Conservation (phyloP, 208 protist species). For the Leishmania turanica region DNA sequence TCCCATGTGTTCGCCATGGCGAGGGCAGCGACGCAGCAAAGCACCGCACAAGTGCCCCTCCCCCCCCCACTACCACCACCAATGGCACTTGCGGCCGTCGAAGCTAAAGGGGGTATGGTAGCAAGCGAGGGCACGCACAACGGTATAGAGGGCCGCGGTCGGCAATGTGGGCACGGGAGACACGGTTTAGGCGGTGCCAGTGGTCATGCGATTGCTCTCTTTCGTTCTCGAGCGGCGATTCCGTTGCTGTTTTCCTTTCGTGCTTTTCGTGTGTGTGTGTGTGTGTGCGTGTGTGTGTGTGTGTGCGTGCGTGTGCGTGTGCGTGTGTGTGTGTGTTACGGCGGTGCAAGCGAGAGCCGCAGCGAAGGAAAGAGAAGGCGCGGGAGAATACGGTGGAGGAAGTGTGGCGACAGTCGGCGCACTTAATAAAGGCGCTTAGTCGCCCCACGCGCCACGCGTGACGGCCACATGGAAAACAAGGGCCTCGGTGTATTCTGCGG, state of each 20-base stretch:
- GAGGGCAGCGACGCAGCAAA: not conserved
- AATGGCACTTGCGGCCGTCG: not conserved
- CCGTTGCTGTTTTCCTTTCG: not conserved
- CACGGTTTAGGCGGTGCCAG: not conserved
- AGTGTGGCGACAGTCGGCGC: not conserved
- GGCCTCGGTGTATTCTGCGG: not conserved
- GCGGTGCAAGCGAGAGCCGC: not conserved
- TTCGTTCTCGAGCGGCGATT: not conserved
- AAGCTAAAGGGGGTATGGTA: not conserved
- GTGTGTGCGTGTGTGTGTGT: not conserved
- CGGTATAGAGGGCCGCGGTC: not conserved
- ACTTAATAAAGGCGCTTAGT: not conserved
- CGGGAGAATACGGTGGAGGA: not conserved
- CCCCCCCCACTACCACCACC: not conserved
- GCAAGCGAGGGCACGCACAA: not conserved
- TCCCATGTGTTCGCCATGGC: conserved; percentile 67
- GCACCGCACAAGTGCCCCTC: not conserved
- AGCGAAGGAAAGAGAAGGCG: not conserved
- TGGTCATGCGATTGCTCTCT: not conserved
- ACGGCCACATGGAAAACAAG: not conserved
- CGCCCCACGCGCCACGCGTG: too few relatives aligned
- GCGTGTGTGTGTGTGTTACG: not conserved
- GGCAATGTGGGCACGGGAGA: not conserved
- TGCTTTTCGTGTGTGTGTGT: not conserved
- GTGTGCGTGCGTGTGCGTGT: not conserved